Conservation (phyloP, 208 protist genomes). For the Histomonas meleagridis region DNA sequence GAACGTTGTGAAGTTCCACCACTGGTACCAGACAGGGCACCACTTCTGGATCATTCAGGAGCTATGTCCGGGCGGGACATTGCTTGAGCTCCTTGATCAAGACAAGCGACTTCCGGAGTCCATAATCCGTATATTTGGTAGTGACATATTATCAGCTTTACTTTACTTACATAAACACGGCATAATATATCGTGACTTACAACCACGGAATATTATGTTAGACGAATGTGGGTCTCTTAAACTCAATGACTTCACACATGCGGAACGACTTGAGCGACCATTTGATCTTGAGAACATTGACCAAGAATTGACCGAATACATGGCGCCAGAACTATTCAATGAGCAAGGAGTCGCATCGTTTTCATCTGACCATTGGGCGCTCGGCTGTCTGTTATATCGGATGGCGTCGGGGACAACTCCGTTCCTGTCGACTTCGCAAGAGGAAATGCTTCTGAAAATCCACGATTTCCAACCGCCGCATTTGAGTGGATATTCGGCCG, state of each 20-base stretch:
- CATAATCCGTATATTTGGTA: background rate
- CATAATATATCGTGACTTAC: background rate
- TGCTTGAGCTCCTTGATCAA: constrained; percentile 1
- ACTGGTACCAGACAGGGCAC: background rate
- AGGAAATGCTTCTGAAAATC: background rate
- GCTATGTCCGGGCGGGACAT: background rate
- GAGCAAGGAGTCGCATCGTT: background rate
- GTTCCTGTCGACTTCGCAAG: background rate
- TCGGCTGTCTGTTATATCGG: background rate
- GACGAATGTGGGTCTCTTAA: background rate
- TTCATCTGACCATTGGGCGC: background rate
- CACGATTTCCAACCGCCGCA: background rate
- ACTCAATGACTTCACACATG: background rate
- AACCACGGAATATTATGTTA: background rate
- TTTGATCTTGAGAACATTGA: background rate
- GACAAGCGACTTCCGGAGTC: background rate
- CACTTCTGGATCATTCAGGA: background rate
- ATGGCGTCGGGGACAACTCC: background rate
- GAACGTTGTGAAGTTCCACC: background rate
- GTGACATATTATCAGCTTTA: background rate
- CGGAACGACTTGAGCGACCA: background rate
- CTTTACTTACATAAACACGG: constrained; percentile 23
- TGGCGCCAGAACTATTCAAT: background rate
- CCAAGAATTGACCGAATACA: background rate
- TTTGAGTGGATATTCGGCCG: background rate